Evolutionary conservation across 176 grass and related monocot genomes (phyloP).

Genomic region (Eremochloa ophiuroides): DNA sequence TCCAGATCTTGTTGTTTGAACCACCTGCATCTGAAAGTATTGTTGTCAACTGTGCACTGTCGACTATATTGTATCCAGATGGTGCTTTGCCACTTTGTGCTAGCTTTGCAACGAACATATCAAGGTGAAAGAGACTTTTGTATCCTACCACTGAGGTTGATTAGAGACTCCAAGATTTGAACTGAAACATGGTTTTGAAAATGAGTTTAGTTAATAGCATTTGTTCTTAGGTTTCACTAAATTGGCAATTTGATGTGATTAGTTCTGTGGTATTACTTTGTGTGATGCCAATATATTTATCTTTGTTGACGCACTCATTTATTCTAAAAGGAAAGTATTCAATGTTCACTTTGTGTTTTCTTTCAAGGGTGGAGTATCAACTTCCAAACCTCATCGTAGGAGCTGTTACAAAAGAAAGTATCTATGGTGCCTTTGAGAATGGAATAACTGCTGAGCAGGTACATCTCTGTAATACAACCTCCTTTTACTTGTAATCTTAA

Average conservation of each 20-base stretch:
- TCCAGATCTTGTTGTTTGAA: conserved; percentile 13
- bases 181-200: conserved; percentile 1
- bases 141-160: neutral
- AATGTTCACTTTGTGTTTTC: neutral
- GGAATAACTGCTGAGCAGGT: conserved; percentile 92
- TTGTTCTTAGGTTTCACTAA: neutral
- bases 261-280: conserved; percentile 5
- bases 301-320: conserved; percentile 12
- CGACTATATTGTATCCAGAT: neutral
- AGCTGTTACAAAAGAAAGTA: conserved; percentile 91
- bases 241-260: neutral
- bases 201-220: neutral
- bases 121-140: neutral
- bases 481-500: neutral
- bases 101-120: neutral
- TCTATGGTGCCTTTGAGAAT: conserved; percentile 91
- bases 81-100: neutral
- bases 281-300: neutral
- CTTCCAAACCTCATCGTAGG: conserved; percentile 89
- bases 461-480: neutral
- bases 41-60: too few relatives aligned
- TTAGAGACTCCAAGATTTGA: neutral
- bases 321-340: neutral
- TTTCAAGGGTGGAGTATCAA: conserved; percentile 86
- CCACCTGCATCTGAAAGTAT: neutral